Evolutionary conservation across 2,329 filamentous ascomycete genomes (phyloP).

Genomic region (Stachybotrys echinatus): DNA sequence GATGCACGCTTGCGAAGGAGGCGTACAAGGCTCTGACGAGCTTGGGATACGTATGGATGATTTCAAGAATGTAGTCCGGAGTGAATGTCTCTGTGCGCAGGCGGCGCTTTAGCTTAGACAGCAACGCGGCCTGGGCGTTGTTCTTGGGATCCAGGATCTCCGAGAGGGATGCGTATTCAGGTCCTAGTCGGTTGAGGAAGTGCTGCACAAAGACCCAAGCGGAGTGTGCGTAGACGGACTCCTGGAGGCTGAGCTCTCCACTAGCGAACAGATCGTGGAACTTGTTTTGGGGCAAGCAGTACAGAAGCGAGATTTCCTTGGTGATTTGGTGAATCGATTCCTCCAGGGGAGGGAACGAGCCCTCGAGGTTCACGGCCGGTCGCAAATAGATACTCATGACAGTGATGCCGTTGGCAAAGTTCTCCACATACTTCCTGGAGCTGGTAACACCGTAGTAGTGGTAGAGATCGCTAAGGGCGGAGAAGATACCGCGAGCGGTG

Average conservation of each 20-base stretch:
- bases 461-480: constrained; percentile 90
- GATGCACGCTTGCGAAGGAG: constrained; percentile 85
- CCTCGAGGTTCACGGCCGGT: constrained; percentile 55
- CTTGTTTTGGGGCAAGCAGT: constrained; percentile 97
- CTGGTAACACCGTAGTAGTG: constrained; percentile 98
- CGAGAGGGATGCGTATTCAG: constrained; percentile 84
- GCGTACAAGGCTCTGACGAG: constrained; percentile 86
- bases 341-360: constrained; percentile 72
- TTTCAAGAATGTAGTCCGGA: constrained; percentile 95
- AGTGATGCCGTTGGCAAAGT: constrained; percentile 97
- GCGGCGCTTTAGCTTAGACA: constrained; percentile 92
- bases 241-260: constrained; percentile 84
- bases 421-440: constrained; percentile 95
- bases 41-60: constrained; percentile 84
- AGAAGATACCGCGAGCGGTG: constrained; percentile 90
- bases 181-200: constrained; percentile 90
- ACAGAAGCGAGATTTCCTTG: constrained; percentile 94
- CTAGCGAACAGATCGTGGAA: constrained; percentile 85
- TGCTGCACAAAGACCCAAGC: constrained; percentile 98
- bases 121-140: constrained; percentile 77
- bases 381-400: constrained; percentile 94
- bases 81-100: constrained; percentile 96
- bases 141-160: constrained; percentile 77
- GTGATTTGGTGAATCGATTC: constrained; percentile 97
- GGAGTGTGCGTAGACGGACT: constrained; percentile 95